Conservation (phyloP, 805 yeast genomes). For the Cyberlindnera mississippiensis region DNA sequence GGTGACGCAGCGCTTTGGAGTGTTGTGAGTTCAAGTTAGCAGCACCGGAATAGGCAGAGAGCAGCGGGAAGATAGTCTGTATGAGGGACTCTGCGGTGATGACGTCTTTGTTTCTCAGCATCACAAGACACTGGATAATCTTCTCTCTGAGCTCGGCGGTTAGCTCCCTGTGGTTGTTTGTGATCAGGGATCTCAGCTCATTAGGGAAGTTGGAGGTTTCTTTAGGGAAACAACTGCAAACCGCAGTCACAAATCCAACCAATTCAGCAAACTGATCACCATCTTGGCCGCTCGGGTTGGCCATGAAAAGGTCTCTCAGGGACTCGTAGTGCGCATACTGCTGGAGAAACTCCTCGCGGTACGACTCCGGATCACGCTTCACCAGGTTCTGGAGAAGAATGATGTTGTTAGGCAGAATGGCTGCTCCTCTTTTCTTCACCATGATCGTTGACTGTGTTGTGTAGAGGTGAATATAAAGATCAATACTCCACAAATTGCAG, state of each 20-base stretch:
- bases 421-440: constrained; percentile 90
- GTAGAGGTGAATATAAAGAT: background rate
- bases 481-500: background rate
- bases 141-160: constrained; percentile 88
- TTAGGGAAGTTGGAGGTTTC: constrained; percentile 83
- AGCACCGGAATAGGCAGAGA: constrained; percentile 59
- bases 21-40: constrained; percentile 47
- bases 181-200: constrained; percentile 65
- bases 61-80: constrained; percentile 83
- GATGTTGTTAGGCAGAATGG: constrained; percentile 87
- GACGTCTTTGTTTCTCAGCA: constrained; percentile 83
- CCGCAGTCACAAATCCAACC: constrained; percentile 89
- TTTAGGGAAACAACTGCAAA: constrained; percentile 83
- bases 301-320: constrained; percentile 76
- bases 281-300: constrained; percentile 55
- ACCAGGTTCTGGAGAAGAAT: constrained; percentile 89
- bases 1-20: constrained; percentile 78
- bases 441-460: constrained; percentile 38
- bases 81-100: constrained; percentile 77
- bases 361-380: constrained; percentile 90
- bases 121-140: constrained; percentile 81
- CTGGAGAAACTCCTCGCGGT: constrained; percentile 87
- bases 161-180: constrained; percentile 74
- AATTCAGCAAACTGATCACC: constrained; percentile 62
- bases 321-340: constrained; percentile 94